A percentile compares a stretch with the other conserved stretches of the same genome.
These are phyloP conservation scores for Ceraceosorus bombacis DNA, from an alignment of 1,284 basidiomycete genomes.

Conservation along the genomic window DNA sequence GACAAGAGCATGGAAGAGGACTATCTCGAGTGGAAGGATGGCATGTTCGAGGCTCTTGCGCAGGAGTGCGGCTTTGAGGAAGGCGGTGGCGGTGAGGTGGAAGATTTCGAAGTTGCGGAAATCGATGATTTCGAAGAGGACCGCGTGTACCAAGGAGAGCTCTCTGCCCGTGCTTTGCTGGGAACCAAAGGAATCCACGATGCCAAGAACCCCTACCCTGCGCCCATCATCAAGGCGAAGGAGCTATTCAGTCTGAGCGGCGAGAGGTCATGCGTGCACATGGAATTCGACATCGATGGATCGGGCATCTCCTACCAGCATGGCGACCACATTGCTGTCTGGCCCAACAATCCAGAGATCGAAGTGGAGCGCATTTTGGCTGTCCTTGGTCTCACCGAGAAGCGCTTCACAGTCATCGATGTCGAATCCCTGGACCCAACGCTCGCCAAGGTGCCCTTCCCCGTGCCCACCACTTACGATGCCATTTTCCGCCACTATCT, in stretches of 20 bases:
- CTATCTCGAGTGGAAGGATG: conserved; percentile 98
- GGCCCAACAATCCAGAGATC: conserved; percentile 86
- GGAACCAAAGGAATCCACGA: conserved; percentile 83
- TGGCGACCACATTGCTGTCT: conserved; percentile 93
- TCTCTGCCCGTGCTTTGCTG: conserved; percentile 65
- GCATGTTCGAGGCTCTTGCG: conserved; percentile 85
- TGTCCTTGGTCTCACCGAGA: conserved; percentile 67
- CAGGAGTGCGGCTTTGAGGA: conserved; percentile 79
- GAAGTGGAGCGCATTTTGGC: conserved; percentile 84
- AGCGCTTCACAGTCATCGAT: conserved; percentile 69
- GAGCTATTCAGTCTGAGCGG: conserved; percentile 73
- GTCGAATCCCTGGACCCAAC: conserved; percentile 91
- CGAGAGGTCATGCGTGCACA: conserved; percentile 87
- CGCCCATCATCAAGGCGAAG: conserved; percentile 67
- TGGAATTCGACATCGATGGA: conserved; percentile 88
- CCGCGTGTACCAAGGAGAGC: conserved; percentile 44
- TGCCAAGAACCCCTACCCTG: conserved; percentile 90
- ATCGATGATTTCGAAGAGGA: conserved; percentile 49
- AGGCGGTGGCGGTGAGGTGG: conserved; percentile 86
- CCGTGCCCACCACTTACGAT: conserved; percentile 86
- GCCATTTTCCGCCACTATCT: conserved; percentile 94
- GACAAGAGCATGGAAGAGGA: conserved; percentile 99
- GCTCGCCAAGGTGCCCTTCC: conserved; percentile 97
- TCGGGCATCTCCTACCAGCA: conserved; percentile 98
- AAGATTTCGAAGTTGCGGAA: conserved; percentile 88